Conservation (phyloP, 2,329 filamentous ascomycete genomes). For the Colletotrichum karsti region DNA sequence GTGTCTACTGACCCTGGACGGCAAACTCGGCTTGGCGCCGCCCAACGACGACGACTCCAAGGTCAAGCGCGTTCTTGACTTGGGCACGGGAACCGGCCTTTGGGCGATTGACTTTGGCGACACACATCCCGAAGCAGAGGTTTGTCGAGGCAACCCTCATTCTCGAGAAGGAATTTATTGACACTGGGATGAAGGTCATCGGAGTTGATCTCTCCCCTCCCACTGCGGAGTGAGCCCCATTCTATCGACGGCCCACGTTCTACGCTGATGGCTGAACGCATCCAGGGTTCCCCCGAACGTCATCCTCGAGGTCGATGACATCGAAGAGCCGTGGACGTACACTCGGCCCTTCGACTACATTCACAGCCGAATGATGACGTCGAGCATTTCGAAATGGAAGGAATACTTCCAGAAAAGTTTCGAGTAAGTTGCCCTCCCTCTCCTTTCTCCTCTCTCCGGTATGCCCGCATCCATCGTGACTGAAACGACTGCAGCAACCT, state of each 20-base stretch:
- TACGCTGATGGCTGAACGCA: not conserved
- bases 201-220: slow-evolving; percentile 52
- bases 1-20: slow-evolving; percentile 34
- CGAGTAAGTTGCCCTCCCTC: slow-evolving; percentile 35
- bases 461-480: no score
- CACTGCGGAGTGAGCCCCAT: slow-evolving; percentile 37
- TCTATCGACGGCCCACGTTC: not conserved
- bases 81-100: slow-evolving; percentile 56
- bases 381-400: slow-evolving; percentile 42
- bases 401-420: slow-evolving; percentile 45
- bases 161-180: no score
- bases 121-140: slow-evolving; percentile 29
- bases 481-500: slow-evolving; percentile 37
- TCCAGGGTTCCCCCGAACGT: slow-evolving; percentile 56
- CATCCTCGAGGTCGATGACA: slow-evolving; percentile 53
- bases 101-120: slow-evolving; percentile 54
- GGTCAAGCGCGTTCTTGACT: slow-evolving; percentile 45
- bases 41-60: slow-evolving; percentile 8
- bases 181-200: slow-evolving; percentile 34
- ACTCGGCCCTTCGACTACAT: slow-evolving; percentile 49
- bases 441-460: no score
- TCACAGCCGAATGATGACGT: slow-evolving; percentile 47
- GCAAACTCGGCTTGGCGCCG: slow-evolving; percentile 33
- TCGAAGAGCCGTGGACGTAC: slow-evolving; percentile 49
- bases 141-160: no score